A percentile compares a stretch with the other conserved stretches of the same genome.
Evolutionary conservation across 345 rosid species (phyloP).

Genomic region (Citrus reticulata): DNA sequence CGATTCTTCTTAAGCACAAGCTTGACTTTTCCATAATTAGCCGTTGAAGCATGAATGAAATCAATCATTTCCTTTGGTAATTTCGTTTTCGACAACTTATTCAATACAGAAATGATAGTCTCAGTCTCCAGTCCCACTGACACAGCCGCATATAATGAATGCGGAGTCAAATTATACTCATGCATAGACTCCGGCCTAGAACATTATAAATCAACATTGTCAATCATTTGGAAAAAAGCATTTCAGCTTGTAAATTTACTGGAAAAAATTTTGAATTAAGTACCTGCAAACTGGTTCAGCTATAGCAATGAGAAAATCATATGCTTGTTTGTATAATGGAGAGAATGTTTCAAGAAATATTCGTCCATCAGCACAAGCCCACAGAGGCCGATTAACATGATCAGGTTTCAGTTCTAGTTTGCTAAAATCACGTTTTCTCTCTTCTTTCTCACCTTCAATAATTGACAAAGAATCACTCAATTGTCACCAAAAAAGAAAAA

Average conservation of each 20-base stretch:
- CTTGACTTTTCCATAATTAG: constrained; percentile 97
- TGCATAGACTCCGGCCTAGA: constrained; percentile 97
- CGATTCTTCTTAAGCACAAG: constrained; percentile 92
- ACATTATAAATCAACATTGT: constrained; percentile 2
- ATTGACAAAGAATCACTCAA: constrained; percentile 5
- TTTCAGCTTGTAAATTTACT: neutral
- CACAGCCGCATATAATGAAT: constrained; percentile 93
- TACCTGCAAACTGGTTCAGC: constrained; percentile 99
- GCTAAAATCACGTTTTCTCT: constrained; percentile 65
- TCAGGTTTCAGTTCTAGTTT: constrained; percentile 78
- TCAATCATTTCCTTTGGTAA: constrained; percentile 88
- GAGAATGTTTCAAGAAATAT: constrained; percentile 87
- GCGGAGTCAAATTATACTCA: constrained; percentile 92
- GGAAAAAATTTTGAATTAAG: neutral
- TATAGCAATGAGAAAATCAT: constrained; percentile 91
- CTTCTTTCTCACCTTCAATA: constrained; percentile 51
- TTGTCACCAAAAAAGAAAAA: neutral
- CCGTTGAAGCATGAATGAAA: constrained; percentile 80
- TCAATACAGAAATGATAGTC: constrained; percentile 76
- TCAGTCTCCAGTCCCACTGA: constrained; percentile 96
- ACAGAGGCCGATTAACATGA: constrained; percentile 78
- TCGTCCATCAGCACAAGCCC: constrained; percentile 97
- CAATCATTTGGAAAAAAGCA: neutral
- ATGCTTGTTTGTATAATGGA: constrained; percentile 87
- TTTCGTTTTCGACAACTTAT: constrained; percentile 89